phyloP scores from a whole-genome alignment of 23 red algal species.

The Chondrus crispus region DNA sequence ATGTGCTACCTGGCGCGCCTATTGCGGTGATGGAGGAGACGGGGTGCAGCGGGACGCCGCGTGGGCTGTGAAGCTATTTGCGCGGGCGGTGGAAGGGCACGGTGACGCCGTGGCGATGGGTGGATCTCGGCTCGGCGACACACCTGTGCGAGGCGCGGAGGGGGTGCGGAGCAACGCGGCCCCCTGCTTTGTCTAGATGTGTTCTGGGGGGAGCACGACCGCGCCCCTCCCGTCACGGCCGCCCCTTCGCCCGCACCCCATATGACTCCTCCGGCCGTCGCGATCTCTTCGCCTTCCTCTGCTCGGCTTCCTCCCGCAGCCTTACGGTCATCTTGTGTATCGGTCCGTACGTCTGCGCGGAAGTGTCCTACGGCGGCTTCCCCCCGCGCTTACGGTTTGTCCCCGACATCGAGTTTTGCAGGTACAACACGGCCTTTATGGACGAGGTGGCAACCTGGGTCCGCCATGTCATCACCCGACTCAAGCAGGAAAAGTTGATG shows the following conservation, averaged over 20 bases:
- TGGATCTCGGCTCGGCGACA: no score
- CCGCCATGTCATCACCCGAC: not conserved
- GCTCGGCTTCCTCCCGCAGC: conserved; percentile 28
- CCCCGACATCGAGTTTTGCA: conserved; percentile 84
- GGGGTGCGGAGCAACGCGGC: no score
- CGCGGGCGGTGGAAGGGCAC: no score
- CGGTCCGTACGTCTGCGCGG: conserved; percentile 93
- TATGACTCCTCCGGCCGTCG: conserved; percentile 55
- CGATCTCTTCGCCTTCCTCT: conserved; percentile 76
- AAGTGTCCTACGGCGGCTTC: conserved; percentile 81
- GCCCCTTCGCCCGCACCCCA: no score
- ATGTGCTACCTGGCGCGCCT: no score
- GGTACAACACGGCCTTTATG: conserved; percentile 68
- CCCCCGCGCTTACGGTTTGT: conserved; percentile 67
- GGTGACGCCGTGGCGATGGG: no score
- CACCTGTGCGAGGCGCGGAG: no score
- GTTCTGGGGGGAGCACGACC: conserved; percentile 66
- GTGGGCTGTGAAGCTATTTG: no score
- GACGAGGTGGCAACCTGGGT: conserved; percentile 66
- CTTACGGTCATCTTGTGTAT: conserved; percentile 83
- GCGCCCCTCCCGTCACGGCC: not conserved
- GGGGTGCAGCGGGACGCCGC: no score
- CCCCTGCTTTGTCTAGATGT: no score
- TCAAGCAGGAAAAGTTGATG: conserved; percentile 45
- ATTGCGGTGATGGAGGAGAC: no score